These are phyloP conservation scores for Lentinula detonsa DNA, from an alignment of 768 basidiomycete species.

Conservation along the genomic window DNA sequence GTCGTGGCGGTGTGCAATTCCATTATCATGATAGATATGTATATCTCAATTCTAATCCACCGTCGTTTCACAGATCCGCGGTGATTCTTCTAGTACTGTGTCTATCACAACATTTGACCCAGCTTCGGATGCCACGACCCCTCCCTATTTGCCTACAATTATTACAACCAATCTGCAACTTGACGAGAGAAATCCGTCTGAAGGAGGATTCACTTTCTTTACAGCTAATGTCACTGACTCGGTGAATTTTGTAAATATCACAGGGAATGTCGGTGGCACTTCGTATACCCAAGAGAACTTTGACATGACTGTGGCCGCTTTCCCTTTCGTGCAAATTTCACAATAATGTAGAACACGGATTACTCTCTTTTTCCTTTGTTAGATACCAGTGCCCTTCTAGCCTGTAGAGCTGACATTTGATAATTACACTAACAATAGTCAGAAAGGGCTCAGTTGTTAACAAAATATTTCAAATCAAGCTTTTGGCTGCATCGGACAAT, in stretches of 20 bases:
- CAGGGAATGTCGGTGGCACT: neutral
- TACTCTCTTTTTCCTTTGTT: too few species aligned
- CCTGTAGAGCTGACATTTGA: too few species aligned
- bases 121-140: neutral
- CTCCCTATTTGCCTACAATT: neutral
- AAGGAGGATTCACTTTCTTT: neutral
- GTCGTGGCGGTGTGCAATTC: constrained; percentile 1
- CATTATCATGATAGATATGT: too few species aligned
- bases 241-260: neutral
- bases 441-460: too few species aligned
- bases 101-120: neutral
- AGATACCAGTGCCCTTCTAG: too few species aligned
- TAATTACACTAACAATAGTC: too few species aligned
- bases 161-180: neutral
- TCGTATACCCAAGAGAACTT: neutral
- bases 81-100: neutral
- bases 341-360: neutral
- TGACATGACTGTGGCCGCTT: neutral
- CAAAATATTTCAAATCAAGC: too few species aligned
- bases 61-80: neutral
- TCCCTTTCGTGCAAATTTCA: neutral
- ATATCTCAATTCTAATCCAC: neutral
- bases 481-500: too few species aligned
- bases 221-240: neutral
- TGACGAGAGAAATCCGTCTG: neutral